Evolutionary conservation across 768 basidiomycete genomes (phyloP).

Genomic region (Boletus rufocinnamomeus): DNA sequence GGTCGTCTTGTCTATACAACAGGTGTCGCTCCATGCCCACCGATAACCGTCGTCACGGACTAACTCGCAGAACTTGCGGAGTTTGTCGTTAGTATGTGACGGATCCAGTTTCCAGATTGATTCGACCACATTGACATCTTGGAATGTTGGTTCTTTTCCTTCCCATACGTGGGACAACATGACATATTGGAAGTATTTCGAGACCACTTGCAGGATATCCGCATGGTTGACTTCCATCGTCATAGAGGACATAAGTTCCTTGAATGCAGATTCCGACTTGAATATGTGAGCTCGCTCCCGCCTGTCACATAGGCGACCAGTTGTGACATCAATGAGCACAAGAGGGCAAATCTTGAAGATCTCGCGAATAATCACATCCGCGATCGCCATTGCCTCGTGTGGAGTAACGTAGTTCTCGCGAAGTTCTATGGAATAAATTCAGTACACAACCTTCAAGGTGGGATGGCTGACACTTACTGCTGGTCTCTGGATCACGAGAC

Average conservation of each 20-base stretch:
- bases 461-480: neutral
- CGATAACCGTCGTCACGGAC: neutral
- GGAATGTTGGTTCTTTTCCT: neutral
- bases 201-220: neutral
- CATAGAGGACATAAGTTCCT: neutral
- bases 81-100: neutral
- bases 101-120: neutral
- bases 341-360: neutral
- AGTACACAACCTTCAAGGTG: neutral
- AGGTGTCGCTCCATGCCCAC: neutral
- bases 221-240: neutral
- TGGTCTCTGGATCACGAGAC: neutral
- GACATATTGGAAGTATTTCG: neutral
- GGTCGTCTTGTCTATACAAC: slow-evolving; percentile 6
- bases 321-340: neutral
- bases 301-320: neutral
- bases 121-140: neutral
- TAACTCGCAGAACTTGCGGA: neutral
- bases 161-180: neutral
- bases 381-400: neutral
- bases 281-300: neutral
- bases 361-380: neutral
- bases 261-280: neutral
- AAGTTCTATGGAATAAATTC: neutral
- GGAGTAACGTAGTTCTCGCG: neutral